These are phyloP conservation scores for Filobasidium wieringae DNA, from an alignment of 768 basidiomycete species.

Conservation along the genomic window DNA sequence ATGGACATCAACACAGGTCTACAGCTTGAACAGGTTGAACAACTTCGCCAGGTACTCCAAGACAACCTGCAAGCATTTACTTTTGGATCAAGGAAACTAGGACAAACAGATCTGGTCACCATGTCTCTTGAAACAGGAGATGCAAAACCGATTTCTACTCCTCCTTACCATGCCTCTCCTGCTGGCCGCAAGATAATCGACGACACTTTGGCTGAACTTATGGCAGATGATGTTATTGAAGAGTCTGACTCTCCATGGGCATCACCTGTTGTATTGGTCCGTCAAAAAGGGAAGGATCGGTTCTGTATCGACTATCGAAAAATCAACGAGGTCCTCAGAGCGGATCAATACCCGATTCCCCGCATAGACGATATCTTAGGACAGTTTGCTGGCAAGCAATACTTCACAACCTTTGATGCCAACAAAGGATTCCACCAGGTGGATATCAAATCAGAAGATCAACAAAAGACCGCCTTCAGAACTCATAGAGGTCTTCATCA, in stretches of 20 bases:
- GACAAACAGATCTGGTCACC: background rate
- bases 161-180: conserved; percentile 10
- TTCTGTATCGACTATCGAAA: conserved; percentile 12
- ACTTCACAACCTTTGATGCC: conserved; percentile 7
- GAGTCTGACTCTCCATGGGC: conserved; percentile 14
- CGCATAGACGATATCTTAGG: conserved; percentile 7
- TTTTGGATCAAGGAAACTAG: background rate
- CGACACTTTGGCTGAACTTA: conserved; percentile 1
- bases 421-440: conserved; percentile 6
- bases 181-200: conserved; percentile 1
- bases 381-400: conserved; percentile 2
- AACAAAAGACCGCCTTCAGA: conserved; percentile 7
- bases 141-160: background rate
- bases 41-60: background rate
- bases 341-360: conserved; percentile 13
- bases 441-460: conserved; percentile 2
- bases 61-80: conserved; percentile 5
- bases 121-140: conserved; percentile 7
- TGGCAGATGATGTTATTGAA: conserved; percentile 13
- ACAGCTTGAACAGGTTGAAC: background rate
- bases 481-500: conserved; percentile 7
- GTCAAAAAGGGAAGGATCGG: conserved; percentile 12
- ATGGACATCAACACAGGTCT: conserved; percentile 7
- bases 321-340: conserved; percentile 7
- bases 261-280: conserved; percentile 8